These are phyloP conservation scores for Pugionium dolabratum DNA, from an alignment of 345 rosid species.

Conservation along the genomic window DNA sequence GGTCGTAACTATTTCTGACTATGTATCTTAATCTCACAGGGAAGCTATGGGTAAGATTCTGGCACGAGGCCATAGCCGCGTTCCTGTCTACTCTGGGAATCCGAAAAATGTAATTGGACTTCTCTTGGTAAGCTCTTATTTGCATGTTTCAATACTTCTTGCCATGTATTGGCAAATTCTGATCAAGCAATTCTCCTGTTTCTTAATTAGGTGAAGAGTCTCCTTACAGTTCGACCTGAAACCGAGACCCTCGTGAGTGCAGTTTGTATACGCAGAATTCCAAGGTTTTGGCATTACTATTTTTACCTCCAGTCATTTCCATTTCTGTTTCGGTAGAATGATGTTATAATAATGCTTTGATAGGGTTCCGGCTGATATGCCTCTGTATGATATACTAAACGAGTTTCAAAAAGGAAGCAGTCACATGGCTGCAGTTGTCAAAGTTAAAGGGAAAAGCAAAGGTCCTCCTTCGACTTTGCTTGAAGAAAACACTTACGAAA, in stretches of 20 bases:
- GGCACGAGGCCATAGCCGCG: slow-evolving; percentile 96
- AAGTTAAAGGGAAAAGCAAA: slow-evolving; percentile 66
- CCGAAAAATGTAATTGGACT: slow-evolving; percentile 91
- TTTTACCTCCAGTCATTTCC: background rate
- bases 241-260: slow-evolving; percentile 98
- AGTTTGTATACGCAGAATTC: slow-evolving; percentile 90
- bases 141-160: slow-evolving; percentile 6
- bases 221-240: slow-evolving; percentile 96
- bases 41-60: slow-evolving; percentile 98
- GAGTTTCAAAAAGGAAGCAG: slow-evolving; percentile 99
- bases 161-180: slow-evolving; percentile 1
- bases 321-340: slow-evolving; percentile 10
- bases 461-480: slow-evolving; percentile 45
- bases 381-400: slow-evolving; percentile 87
- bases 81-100: slow-evolving; percentile 92
- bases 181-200: slow-evolving; percentile 4
- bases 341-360: slow-evolving; percentile 3
- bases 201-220: slow-evolving; percentile 75
- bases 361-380: slow-evolving; percentile 99
- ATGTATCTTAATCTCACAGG: slow-evolving; percentile 50
- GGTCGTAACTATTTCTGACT: background rate
- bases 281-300: slow-evolving; percentile 53
- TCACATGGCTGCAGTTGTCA: slow-evolving; percentile 99
- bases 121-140: slow-evolving; percentile 62
- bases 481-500: slow-evolving; percentile 53